phyloP scores from a whole-genome alignment of 768 basidiomycete genomes.

The Amanita pallidorosea region DNA sequence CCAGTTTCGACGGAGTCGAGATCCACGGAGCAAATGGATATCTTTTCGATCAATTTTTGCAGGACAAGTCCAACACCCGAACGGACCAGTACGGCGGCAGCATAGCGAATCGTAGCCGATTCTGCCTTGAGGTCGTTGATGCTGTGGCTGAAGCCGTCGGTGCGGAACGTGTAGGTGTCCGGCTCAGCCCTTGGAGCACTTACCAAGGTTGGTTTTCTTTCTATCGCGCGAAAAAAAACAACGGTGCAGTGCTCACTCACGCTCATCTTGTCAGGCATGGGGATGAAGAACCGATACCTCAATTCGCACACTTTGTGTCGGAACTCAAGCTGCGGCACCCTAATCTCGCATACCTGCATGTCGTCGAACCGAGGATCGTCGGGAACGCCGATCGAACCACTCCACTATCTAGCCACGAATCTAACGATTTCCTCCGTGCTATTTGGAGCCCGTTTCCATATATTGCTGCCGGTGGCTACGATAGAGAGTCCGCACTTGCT shows the following conservation, averaged over 20 bases:
- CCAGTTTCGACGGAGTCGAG: conserved; percentile 61
- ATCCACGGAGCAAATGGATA: conserved; percentile 37
- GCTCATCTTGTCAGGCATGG: conserved; percentile 26
- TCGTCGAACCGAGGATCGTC: conserved; percentile 27
- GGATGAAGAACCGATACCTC: conserved; percentile 41
- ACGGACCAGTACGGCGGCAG: conserved; percentile 63
- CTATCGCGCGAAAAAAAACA: neutral
- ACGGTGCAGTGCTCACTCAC: neutral
- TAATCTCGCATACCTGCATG: conserved; percentile 40
- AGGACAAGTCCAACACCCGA: conserved; percentile 43
- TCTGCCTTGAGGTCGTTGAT: conserved; percentile 42
- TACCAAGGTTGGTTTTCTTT: conserved; percentile 22
- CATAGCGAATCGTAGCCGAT: conserved; percentile 47
- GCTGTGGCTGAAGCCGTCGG: conserved; percentile 45
- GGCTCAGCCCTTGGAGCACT: conserved; percentile 45
- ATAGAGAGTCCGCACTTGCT: conserved; percentile 25
- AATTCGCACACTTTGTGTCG: conserved; percentile 38
- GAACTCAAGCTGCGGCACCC: conserved; percentile 28
- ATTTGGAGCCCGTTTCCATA: conserved; percentile 32
- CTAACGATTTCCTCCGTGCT: conserved; percentile 32
- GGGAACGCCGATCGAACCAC: conserved; percentile 8
- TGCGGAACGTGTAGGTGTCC: conserved; percentile 37
- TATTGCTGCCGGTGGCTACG: conserved; percentile 36
- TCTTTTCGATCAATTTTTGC: conserved; percentile 52
- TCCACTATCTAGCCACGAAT: conserved; percentile 10